phyloP scores from a whole-genome alignment of 2,329 filamentous ascomycete species.

The Didymella keratinophila region DNA sequence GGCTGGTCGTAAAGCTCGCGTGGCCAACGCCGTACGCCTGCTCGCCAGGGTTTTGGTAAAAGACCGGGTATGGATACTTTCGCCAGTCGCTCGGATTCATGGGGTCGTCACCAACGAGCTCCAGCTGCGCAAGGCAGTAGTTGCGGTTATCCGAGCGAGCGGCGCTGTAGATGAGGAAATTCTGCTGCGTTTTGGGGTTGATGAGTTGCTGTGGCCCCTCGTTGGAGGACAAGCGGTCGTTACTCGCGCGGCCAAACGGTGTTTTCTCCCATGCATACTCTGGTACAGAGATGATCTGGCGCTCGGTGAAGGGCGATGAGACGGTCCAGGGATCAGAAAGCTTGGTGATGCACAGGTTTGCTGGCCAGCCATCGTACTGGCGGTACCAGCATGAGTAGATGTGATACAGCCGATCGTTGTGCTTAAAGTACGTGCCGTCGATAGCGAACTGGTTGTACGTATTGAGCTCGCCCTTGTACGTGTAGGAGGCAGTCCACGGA shows the following conservation, averaged over 20 bases:
- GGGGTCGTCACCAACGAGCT: constrained; percentile 58
- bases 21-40: constrained; percentile 60
- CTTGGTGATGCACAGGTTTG: constrained; percentile 62
- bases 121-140: constrained; percentile 62
- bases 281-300: constrained; percentile 58
- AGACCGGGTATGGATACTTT: constrained; percentile 57
- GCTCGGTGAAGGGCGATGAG: constrained; percentile 54
- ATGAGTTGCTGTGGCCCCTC: constrained; percentile 61
- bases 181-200: constrained; percentile 57
- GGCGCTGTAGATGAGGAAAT: constrained; percentile 60
- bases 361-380: constrained; percentile 59
- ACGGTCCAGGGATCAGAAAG: constrained; percentile 59
- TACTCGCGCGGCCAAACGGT: constrained; percentile 57
- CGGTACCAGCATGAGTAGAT: constrained; percentile 53
- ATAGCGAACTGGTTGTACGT: constrained; percentile 63
- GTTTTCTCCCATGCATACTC: constrained; percentile 61
- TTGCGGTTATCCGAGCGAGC: constrained; percentile 61
- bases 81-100: constrained; percentile 59
- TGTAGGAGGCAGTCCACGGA: constrained; percentile 57
- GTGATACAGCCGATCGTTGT: constrained; percentile 49
- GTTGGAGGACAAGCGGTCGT: constrained; percentile 58
- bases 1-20: constrained; percentile 59
- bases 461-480: constrained; percentile 56
- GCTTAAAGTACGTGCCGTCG: constrained; percentile 62
- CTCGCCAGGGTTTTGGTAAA: constrained; percentile 58